These are phyloP conservation scores for Maudiozyma turicensis DNA, from an alignment of 805 yeast genomes.

Conservation along the genomic window DNA sequence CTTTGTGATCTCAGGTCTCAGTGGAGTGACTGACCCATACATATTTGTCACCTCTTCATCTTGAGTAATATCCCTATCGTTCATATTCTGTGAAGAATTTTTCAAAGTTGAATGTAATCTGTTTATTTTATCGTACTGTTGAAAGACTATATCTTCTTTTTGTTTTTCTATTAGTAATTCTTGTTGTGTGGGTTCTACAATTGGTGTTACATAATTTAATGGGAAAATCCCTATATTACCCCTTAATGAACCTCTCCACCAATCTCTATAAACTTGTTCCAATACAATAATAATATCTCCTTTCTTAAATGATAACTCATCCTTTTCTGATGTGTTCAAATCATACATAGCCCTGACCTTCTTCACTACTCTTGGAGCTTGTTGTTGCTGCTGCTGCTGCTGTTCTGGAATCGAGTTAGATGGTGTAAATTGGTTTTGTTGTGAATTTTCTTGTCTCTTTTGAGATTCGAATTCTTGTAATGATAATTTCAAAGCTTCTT, in stretches of 20 bases:
- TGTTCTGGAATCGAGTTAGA: not conserved
- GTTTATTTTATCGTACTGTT: constrained; percentile 55
- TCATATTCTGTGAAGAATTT: constrained; percentile 18
- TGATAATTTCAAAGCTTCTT: constrained; percentile 65
- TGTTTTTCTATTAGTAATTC: constrained; percentile 44
- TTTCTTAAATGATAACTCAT: constrained; percentile 74
- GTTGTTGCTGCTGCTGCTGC: constrained; percentile 7
- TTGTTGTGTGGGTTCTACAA: constrained; percentile 53
- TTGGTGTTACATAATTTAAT: constrained; percentile 76
- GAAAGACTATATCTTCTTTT: constrained; percentile 45
- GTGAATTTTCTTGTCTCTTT: constrained; percentile 10
- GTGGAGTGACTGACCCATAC: constrained; percentile 61
- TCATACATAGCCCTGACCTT: constrained; percentile 83
- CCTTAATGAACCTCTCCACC: constrained; percentile 87
- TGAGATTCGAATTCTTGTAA: constrained; percentile 42
- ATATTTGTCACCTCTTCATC: constrained; percentile 62
- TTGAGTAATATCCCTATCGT: constrained; percentile 32
- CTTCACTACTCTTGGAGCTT: constrained; percentile 33
- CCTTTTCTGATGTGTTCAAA: constrained; percentile 65
- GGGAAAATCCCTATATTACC: constrained; percentile 89
- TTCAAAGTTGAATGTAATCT: constrained; percentile 35
- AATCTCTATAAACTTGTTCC: constrained; percentile 81
- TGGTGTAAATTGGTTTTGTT: constrained; percentile 1
- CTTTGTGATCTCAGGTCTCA: constrained; percentile 66
- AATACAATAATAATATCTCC: constrained; percentile 85